Evolutionary conservation across 2,329 filamentous ascomycete species (phyloP), one percentile per base, ranked within the genome.

Genomic region (Gaeumannomyces sp.): DNA sequence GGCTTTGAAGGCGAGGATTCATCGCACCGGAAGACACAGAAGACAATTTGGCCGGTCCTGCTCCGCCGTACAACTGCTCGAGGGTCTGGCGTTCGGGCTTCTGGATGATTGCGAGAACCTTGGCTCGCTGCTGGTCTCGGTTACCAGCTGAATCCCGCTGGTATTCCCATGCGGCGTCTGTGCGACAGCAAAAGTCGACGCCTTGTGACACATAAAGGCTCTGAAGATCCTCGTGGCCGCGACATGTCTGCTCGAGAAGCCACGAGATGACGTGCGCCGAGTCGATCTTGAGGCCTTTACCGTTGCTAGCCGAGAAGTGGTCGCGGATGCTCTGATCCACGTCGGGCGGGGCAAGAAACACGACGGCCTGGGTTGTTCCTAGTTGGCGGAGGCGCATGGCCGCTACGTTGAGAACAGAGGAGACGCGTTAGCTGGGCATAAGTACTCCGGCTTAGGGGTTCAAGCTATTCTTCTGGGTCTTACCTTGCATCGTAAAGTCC

Each of bases 341-440:
- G 65, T 92, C 89, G 1, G 78, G 70, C 0, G 86, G 80, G 0
- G 86, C 74, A 63, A 81, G 85, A 62, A 91, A 91, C 0, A 83
- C 76, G 0, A 92, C 81, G 0, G 84, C 86, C 68, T 93, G 89
- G 0, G 87, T 88, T 3, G 84, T 75, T 0, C 88, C 89, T 0
- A 93, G 78, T 65, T 88, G 85, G 19, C 89, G 75, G 83, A 92
- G 86, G n/a, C 89, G 75, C 86, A 90, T 91, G 66, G 87, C 89
- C 0, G 87, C 88, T 33, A 11, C 11, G 8, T 33, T 11, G 33
- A 33, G 33, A 13, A 33, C 8, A 2, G 33, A 2, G 33, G 33
- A 33, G 11, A 33, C 11, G 33, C 10, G 33, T 33, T 33, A 33
- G 33, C 33, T 10, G 33, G 29, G 3, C 29, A 29, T 29, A 29